These are phyloP conservation scores for Trichoderma koningii DNA, from an alignment of 2,329 filamentous ascomycete genomes.

Conservation along the genomic window DNA sequence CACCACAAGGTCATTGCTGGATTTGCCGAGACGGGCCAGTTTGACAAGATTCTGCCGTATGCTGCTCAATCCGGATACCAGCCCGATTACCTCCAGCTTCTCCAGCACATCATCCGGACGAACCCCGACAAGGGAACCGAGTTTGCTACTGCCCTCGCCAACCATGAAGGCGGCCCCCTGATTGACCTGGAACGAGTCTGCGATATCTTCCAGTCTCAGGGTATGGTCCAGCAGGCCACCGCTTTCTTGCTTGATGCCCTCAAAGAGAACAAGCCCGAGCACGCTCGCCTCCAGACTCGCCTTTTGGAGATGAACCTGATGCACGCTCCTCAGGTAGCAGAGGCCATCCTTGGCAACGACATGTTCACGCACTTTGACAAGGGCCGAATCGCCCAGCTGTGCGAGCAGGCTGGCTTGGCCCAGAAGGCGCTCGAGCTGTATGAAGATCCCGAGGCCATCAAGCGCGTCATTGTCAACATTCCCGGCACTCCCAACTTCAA, in stretches of 20 bases:
- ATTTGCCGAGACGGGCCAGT: conserved; percentile 93
- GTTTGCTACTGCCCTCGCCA: conserved; percentile 89
- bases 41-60: conserved; percentile 95
- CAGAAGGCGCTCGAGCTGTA: conserved; percentile 93
- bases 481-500: conserved; percentile 81
- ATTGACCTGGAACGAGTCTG: conserved; percentile 94
- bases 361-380: conserved; percentile 99
- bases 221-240: conserved; percentile 96
- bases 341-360: conserved; percentile 95
- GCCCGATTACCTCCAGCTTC: conserved; percentile 89
- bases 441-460: conserved; percentile 85
- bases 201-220: conserved; percentile 97
- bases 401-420: conserved; percentile 85
- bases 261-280: conserved; percentile 91
- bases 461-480: conserved; percentile 84
- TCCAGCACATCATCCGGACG: conserved; percentile 88
- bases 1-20: conserved; percentile 93
- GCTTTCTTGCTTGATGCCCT: conserved; percentile 96
- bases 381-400: conserved; percentile 81
- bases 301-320: conserved; percentile 97
- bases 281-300: conserved; percentile 89
- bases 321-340: conserved; percentile 95
- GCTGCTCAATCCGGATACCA: conserved; percentile 81
- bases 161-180: conserved; percentile 81
- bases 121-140: conserved; percentile 94